Percentiles rank a stretch among this genome's conserved stretches.
Evolutionary conservation across 441 rosid genomes (phyloP).

Genomic region (Euphorbia schlechtendalii): DNA sequence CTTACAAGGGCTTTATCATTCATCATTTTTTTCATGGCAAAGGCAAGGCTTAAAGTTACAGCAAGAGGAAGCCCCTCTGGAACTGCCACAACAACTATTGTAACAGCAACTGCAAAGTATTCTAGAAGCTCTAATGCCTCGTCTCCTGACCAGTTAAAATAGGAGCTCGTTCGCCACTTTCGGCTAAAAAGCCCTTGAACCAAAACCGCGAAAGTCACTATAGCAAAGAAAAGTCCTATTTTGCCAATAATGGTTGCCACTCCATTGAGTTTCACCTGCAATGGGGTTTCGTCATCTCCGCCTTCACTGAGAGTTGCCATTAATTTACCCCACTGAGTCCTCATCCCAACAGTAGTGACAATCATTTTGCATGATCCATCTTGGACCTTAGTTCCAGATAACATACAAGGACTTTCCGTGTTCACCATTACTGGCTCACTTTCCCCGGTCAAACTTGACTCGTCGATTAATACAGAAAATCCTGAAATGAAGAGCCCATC

Average conservation of each 20-base stretch:
- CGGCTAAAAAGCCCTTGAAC: slow-evolving; percentile 33
- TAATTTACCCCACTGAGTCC: slow-evolving; percentile 49
- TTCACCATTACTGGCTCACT: slow-evolving; percentile 32
- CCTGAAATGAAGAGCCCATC: slow-evolving; percentile 49
- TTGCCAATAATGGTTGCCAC: slow-evolving; percentile 45
- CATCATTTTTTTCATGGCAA: slow-evolving; percentile 59
- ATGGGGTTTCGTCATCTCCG: slow-evolving; percentile 43
- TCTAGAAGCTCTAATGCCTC: slow-evolving; percentile 30
- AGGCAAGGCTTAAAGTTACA: slow-evolving; percentile 52
- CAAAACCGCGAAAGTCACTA: slow-evolving; percentile 48
- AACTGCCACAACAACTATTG: slow-evolving; percentile 54
- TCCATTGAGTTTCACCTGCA: slow-evolving; percentile 41
- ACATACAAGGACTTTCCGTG: slow-evolving; percentile 34
- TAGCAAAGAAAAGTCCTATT: slow-evolving; percentile 53
- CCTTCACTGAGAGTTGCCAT: slow-evolving; percentile 41
- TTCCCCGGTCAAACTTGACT: slow-evolving; percentile 57
- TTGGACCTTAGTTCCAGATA: slow-evolving; percentile 42
- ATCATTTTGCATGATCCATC: slow-evolving; percentile 46
- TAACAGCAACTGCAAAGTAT: slow-evolving; percentile 40
- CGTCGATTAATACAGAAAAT: slow-evolving; percentile 40
- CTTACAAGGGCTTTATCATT: slow-evolving; percentile 40
- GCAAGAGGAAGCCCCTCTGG: slow-evolving; percentile 61
- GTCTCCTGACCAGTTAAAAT: slow-evolving; percentile 35
- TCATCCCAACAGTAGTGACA: slow-evolving; percentile 47
- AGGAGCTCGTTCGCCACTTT: slow-evolving; percentile 34